Base-by-base conservation (phyloP, 208 protist species). In the Herpetomonas samuelpessoai region DNA sequence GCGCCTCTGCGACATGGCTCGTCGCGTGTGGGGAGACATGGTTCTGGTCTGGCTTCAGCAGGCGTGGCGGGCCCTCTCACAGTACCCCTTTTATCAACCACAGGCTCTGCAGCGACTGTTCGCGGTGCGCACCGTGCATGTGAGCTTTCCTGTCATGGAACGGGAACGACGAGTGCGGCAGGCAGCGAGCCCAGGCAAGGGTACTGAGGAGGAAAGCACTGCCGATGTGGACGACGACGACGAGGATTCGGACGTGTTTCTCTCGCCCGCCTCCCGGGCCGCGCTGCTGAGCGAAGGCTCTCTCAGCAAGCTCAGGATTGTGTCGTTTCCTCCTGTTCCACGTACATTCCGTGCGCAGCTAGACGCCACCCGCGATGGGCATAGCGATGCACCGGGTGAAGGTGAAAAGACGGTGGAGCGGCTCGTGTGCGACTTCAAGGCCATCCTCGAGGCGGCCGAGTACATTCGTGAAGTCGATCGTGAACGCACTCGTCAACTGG, bases 321-420 rank as follows among this genome's bases (percentile, higher is more conserved):
- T 80, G 1, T 79, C 73, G 0, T 79, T 75, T 48, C 73, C 73
- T 0, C 57, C 73, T 0, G 57, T 71, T 7, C 58, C 57, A n/a
- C 59, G 35, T 18, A 6, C 9, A 14, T 41, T 18, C 35, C 35
- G 35, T 14, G 35, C 35, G 35, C 9, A 41, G 35, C 35, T 6
- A 14, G 6, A 41, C 6, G 35, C 9, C 6, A 41, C 35, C 35
- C 9, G 35, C 35, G 35, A 41, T 18, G 35, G 35, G 35, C 35
- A 41, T n/a, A n/a, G n/a, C n/a, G n/a, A n/a, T n/a, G n/a, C n/a
- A n/a, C n/a, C n/a, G n/a, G n/a, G 35, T 6, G 35, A 41, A 41
- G 35, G 14, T 6, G 35, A 41, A 14, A 14, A 41, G 35, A 14
- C 6, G 14, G 35, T 18, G 35, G 35, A 41, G 14, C 35, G 35